A percentile compares a stretch with the other conserved stretches of the same genome.
These are phyloP conservation scores for Komagataella kurtzmanii DNA, from an alignment of 805 yeast species.

Conservation along the genomic window DNA sequence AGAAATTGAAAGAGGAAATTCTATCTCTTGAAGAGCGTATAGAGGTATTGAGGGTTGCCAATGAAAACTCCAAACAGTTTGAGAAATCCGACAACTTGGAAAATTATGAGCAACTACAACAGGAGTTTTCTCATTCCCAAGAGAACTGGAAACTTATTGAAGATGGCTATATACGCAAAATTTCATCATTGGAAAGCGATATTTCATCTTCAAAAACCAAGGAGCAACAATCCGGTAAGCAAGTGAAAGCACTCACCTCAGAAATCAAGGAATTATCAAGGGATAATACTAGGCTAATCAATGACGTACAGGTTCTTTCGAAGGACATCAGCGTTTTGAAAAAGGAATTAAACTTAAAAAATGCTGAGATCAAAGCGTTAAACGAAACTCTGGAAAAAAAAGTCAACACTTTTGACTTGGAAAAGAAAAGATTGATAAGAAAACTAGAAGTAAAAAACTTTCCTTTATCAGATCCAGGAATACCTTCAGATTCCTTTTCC, in stretches of 20 bases:
- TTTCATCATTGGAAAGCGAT: constrained; percentile 30
- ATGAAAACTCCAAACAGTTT: constrained; percentile 19
- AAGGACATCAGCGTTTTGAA: constrained; percentile 9
- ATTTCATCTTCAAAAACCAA: constrained; percentile 21
- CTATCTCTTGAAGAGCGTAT: constrained; percentile 2
- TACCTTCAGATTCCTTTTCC: neutral
- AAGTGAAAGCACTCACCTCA: constrained; percentile 15
- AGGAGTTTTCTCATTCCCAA: constrained; percentile 62
- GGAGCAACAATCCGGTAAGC: constrained; percentile 14
- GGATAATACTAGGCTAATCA: constrained; percentile 13
- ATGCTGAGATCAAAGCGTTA: constrained; percentile 7
- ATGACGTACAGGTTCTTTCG: constrained; percentile 10
- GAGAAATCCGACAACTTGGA: constrained; percentile 19
- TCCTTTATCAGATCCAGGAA: neutral
- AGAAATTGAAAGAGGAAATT: constrained; percentile 15
- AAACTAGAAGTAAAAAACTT: constrained; percentile 8
- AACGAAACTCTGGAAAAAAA: constrained; percentile 15
- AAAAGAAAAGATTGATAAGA: constrained; percentile 11
- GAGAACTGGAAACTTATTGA: constrained; percentile 81
- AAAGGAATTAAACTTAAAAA: constrained; percentile 13
- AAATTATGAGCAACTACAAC: constrained; percentile 44
- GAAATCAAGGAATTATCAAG: constrained; percentile 21
- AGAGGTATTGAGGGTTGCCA: constrained; percentile 10
- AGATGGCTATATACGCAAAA: constrained; percentile 37
- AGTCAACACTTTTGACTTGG: constrained; percentile 16